Conservation (phyloP, 345 rosid species). For the Rubroshorea leprosula region DNA sequence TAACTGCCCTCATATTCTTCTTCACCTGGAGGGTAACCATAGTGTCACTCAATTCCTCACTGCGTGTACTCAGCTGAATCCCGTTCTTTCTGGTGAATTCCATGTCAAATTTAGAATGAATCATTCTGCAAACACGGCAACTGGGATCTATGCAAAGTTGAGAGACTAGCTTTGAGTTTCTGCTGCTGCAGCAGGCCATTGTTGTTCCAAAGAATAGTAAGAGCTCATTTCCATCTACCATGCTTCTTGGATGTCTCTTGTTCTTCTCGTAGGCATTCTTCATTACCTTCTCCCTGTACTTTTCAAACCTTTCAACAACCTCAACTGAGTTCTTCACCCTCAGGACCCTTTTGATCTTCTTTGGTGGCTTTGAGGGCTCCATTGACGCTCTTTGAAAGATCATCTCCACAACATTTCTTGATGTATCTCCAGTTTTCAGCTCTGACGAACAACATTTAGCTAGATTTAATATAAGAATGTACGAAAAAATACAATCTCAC, state of each 20-base stretch:
- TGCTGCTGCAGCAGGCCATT: constrained; percentile 30
- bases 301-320: constrained; percentile 34
- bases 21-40: constrained; percentile 13
- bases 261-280: constrained; percentile 22
- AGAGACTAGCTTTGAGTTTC: constrained; percentile 17
- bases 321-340: constrained; percentile 39
- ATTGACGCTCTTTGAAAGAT: constrained; percentile 34
- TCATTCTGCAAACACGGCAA: constrained; percentile 37
- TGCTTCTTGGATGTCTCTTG: constrained; percentile 34
- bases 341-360: constrained; percentile 35
- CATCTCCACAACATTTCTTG: constrained; percentile 42
- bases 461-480: neutral
- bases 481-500: too few species aligned
- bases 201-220: constrained; percentile 43
- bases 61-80: constrained; percentile 26
- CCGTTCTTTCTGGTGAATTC: constrained; percentile 21
- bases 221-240: constrained; percentile 48
- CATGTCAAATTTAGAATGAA: constrained; percentile 28
- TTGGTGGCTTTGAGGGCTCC: constrained; percentile 29
- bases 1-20: constrained; percentile 30
- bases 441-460: constrained; percentile 21
- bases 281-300: constrained; percentile 36
- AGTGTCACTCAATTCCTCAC: constrained; percentile 31
- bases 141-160: constrained; percentile 33
- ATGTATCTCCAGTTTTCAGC: constrained; percentile 35